These are phyloP conservation scores for Globisporangium splendens DNA, from an alignment of 352 stramenopile genomes.

Conservation along the genomic window DNA sequence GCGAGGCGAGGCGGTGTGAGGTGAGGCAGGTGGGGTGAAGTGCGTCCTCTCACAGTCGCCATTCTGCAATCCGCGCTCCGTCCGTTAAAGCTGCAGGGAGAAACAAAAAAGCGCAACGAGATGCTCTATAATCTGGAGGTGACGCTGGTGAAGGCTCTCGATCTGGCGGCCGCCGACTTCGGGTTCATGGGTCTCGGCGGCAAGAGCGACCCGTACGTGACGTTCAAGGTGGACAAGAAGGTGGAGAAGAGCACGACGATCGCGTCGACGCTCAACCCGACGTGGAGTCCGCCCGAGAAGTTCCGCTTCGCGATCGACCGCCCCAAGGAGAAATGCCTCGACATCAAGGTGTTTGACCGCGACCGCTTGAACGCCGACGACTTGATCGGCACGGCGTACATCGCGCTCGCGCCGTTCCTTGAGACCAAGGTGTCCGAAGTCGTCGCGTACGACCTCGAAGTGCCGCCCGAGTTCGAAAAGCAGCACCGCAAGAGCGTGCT, in stretches of 20 bases:
- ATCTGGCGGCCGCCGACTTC: slow-evolving; percentile 57
- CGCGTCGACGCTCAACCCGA: slow-evolving; percentile 40
- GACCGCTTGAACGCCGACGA: slow-evolving; percentile 62
- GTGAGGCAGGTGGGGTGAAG: too few species aligned
- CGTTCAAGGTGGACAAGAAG: slow-evolving; percentile 46
- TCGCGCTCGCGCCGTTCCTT: slow-evolving; percentile 47
- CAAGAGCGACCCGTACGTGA: slow-evolving; percentile 77
- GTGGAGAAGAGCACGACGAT: slow-evolving; percentile 52
- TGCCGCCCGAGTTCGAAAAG: slow-evolving; percentile 54
- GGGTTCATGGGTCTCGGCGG: slow-evolving; percentile 66
- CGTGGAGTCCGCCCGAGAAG: slow-evolving; percentile 45
- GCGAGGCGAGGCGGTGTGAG: too few species aligned
- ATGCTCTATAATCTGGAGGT: slow-evolving; percentile 54
- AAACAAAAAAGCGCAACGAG: background rate
- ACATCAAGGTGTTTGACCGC: slow-evolving; percentile 62
- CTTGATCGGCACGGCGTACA: slow-evolving; percentile 44
- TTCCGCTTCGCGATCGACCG: slow-evolving; percentile 63
- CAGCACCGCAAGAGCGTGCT: slow-evolving; percentile 57
- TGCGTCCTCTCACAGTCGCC: background rate
- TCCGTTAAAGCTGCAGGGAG: background rate
- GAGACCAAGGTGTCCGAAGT: slow-evolving; percentile 41
- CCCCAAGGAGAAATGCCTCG: slow-evolving; percentile 48
- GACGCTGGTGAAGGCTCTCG: slow-evolving; percentile 48
- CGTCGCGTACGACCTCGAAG: slow-evolving; percentile 50
- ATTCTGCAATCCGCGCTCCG: slow-evolving; percentile 2